Base-by-base conservation (phyloP, 2,329 filamentous ascomycete genomes). In the Xylariales sp. region DNA sequence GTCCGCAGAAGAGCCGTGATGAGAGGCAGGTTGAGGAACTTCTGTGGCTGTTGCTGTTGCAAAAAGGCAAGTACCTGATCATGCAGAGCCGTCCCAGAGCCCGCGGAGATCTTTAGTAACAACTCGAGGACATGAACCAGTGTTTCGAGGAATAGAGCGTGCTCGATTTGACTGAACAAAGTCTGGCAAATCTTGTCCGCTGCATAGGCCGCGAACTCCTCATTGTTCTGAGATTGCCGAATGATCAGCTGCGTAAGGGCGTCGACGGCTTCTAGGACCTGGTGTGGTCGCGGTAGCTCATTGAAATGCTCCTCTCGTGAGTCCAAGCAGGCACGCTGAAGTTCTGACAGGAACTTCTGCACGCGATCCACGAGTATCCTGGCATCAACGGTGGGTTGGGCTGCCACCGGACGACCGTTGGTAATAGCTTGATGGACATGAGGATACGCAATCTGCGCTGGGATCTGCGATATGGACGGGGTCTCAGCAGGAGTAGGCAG, bases 261-360 rank as follows among this genome's bases (percentile, higher is more conserved):
- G 58, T 84, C 80, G 9, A 82, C 71, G 9, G 79, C 67, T 42
- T 84, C 79, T n/a, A 83, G 59, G 8, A 84, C 71, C 4, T 70
- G 63, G 51, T 82, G 76, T 7, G 75, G 71, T 15, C 78, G 64
- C 3, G 78, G 78, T 19, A 84, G 62, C 22, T 79, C 77, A 16
- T 62, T 54, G 47, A 80, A 82, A 50, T 84, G 80, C 38, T 80
- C 73, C 52, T 82, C 78, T 0, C 67, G 65, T 5, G 72, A 68
- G 49, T 73, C 72, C 2, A 65, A 66, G 8, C 78, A 71, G 6
- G 71, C 69, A 31, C 72, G 68, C 48, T 79, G 63, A 5, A 84
- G 64, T 46, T 84, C 76, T 24, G 72, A 61, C 3, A 83, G 63
- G 4, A 80, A 62, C 59, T 80, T 81, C 46, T 70, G 69, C 3